Base-by-base conservation (phyloP, 305 asterid species). In the Euphrasia arctica region DNA sequence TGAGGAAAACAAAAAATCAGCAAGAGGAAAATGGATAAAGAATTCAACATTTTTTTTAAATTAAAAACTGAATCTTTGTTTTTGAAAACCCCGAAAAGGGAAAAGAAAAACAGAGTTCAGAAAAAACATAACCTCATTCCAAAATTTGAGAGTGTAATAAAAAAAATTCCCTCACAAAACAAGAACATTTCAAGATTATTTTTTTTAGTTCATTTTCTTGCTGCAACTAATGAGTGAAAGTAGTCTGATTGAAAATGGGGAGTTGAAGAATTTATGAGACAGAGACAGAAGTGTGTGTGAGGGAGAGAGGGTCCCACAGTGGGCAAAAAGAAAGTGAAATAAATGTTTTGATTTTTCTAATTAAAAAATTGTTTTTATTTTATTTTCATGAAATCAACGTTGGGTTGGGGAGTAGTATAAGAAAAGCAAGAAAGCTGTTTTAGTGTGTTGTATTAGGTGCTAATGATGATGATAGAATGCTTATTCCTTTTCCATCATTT, bases 191-290 rank as follows among this genome's bases (percentile, higher is more conserved):
- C 60, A 71, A 70, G 66, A 72, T 32, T 32, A 36, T 3, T 1
- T 39, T 50, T 58, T 12, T 7, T 1, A 3, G 49, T 31, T 13
- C 15, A 9, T 25, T n/a, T n/a, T n/a, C 5, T 6, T 11, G 15
- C 47, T 45, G 14, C 32, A 54, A 51, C 62, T 12, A 54, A 43
- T 67, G 9, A 43, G 55, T 47, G 47, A 45, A 57, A 67, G 41
- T 7, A 71, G 28, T 73, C 51, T 47, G 56, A 63, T 66, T 39
- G 72, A 77, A 70, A 70, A 73, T 70, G 64, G 64, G 66, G 61
- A 58, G 58, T 60, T 39, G 29, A 70, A 78, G 88, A 73, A 86
- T 82, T 80, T 86, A 84, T 75, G 88, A 81, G 88, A 78, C 68
- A 72, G 22, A 65, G 87, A 80, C 78, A 65, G 77, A 64, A 58